Conservation (phyloP, 305 asterid genomes). For the Fraxinus dipetala region DNA sequence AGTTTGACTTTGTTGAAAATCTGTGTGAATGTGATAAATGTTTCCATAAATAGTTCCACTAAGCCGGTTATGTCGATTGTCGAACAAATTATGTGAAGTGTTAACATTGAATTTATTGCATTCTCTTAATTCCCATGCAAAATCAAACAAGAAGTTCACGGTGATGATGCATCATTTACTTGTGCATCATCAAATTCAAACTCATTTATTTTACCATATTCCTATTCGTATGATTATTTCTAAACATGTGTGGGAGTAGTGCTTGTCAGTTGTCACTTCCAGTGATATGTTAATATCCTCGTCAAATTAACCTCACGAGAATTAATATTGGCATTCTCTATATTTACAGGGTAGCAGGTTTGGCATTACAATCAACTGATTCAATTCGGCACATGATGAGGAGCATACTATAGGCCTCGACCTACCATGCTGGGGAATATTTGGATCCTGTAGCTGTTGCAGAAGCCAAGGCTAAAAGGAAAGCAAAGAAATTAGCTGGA, state of each 20-base stretch:
- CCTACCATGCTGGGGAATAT: constrained; percentile 95
- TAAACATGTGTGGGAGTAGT: neutral
- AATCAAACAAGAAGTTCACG: neutral
- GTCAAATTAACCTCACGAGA: neutral
- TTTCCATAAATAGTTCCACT: neutral
- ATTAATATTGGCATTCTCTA: constrained; percentile 3
- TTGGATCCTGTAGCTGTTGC: constrained; percentile 92
- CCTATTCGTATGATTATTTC: too few species aligned
- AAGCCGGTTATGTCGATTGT: neutral
- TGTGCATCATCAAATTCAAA: neutral
- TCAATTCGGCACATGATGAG: neutral
- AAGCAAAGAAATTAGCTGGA: constrained; percentile 64
- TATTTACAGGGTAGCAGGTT: constrained; percentile 62
- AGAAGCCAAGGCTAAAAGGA: constrained; percentile 79
- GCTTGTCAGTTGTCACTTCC: neutral
- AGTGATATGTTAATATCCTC: neutral
- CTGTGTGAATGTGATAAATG: neutral
- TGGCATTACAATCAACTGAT: neutral
- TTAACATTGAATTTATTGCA: neutral
- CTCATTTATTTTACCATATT: neutral
- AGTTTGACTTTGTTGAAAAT: neutral
- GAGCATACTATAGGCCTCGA: constrained; percentile 85
- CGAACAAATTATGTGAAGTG: neutral
- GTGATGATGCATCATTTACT: neutral
- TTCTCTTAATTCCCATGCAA: neutral